phyloP scores from a whole-genome alignment of 2,329 filamentous ascomycete genomes.

The Fusarium nygamai region DNA sequence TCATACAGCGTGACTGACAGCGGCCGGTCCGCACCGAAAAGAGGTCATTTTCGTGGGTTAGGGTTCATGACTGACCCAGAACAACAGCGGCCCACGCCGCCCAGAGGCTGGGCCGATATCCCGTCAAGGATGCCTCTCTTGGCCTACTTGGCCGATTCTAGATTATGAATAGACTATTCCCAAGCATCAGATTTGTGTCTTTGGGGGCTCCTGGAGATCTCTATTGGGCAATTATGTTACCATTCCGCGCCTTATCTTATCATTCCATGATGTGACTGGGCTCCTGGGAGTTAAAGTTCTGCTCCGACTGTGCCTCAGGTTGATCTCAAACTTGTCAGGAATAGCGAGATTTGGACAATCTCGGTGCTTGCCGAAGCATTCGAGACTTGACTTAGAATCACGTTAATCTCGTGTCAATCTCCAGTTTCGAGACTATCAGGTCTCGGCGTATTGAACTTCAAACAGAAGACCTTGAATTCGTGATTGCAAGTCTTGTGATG shows the following conservation, averaged over 20 bases:
- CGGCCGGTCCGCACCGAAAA: neutral
- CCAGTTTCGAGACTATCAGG: neutral
- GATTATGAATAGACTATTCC: neutral
- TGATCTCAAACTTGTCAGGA: neutral
- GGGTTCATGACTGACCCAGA: constrained; percentile 18
- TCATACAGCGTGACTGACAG: neutral
- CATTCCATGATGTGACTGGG: neutral
- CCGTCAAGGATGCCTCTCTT: constrained; percentile 9
- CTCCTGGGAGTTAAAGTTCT: neutral
- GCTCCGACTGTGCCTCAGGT: neutral
- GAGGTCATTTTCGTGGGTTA: constrained; percentile 9
- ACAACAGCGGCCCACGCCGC: neutral
- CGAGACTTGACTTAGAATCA: neutral
- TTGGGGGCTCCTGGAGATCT: neutral
- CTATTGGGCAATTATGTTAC: neutral
- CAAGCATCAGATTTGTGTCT: neutral
- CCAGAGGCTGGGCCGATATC: constrained; percentile 24
- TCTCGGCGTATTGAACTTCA: neutral
- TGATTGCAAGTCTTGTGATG: neutral
- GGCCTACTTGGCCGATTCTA: constrained; percentile 1
- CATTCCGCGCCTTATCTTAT: neutral
- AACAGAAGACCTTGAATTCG: neutral
- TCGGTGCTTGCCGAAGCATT: neutral
- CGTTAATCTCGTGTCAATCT: neutral
- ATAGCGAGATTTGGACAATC: neutral